A percentile compares a stretch with the other conserved stretches of the same genome.
phyloP scores from a whole-genome alignment of 2,329 filamentous ascomycete genomes.

The Epichloe uncinata region DNA sequence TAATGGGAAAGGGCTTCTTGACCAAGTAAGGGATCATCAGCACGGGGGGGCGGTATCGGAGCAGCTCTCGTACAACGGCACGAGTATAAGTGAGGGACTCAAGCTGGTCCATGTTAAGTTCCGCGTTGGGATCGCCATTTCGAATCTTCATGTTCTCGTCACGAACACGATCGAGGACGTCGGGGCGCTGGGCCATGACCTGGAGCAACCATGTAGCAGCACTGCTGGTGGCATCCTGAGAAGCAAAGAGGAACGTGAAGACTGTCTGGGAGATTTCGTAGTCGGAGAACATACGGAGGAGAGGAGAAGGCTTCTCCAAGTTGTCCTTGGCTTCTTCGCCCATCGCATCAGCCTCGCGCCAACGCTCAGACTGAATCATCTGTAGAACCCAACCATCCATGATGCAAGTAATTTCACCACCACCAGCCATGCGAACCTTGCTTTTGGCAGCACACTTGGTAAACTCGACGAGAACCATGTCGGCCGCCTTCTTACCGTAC shows the following conservation, averaged over 20 bases:
- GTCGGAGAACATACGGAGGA: slow-evolving; percentile 79
- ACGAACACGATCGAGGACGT: slow-evolving; percentile 76
- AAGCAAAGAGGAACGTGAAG: slow-evolving; percentile 95
- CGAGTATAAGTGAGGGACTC: slow-evolving; percentile 84
- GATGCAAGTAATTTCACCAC: slow-evolving; percentile 78
- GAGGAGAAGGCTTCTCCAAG: slow-evolving; percentile 65
- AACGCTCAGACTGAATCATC: slow-evolving; percentile 75
- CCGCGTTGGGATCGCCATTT: slow-evolving; percentile 57
- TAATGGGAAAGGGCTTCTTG: slow-evolving; percentile 92
- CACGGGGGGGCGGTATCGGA: slow-evolving; percentile 85
- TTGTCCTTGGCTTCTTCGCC: slow-evolving; percentile 54
- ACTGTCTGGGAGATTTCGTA: slow-evolving; percentile 86
- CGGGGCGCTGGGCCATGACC: slow-evolving; percentile 83
- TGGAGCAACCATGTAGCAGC: slow-evolving; percentile 94
- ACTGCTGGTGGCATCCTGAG: slow-evolving; percentile 91
- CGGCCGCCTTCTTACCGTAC: slow-evolving; percentile 92
- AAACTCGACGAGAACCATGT: slow-evolving; percentile 85
- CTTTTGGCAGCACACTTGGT: slow-evolving; percentile 84
- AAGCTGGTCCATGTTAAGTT: slow-evolving; percentile 70
- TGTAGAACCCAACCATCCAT: slow-evolving; percentile 89
- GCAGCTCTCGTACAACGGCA: slow-evolving; percentile 78
- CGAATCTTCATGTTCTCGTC: slow-evolving; percentile 76
- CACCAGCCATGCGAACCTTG: slow-evolving; percentile 81
- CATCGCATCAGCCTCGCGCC: slow-evolving; percentile 63
- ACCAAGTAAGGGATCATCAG: slow-evolving; percentile 92